Evolutionary conservation across 2,329 filamentous ascomycete species (phyloP).

Genomic region (Xylariaceae sp.): DNA sequence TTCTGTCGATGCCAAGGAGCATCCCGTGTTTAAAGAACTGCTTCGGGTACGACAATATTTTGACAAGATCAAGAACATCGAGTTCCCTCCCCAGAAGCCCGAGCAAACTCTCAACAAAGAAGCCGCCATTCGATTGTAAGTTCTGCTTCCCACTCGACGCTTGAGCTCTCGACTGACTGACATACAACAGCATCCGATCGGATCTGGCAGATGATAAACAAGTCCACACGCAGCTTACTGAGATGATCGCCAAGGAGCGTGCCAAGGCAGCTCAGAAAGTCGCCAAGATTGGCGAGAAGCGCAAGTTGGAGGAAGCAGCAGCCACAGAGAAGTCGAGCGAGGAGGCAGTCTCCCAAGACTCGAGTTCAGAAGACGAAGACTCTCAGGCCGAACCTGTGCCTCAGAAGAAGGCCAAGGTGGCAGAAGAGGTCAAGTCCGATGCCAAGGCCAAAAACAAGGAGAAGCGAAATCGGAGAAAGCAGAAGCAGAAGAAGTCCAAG

Average conservation of each 20-base stretch:
- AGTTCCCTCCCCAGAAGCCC: constrained; percentile 55
- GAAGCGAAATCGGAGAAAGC: constrained; percentile 2
- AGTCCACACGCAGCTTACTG: constrained; percentile 46
- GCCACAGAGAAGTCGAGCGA: constrained; percentile 19
- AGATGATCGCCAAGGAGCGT: constrained; percentile 52
- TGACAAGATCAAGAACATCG: constrained; percentile 76
- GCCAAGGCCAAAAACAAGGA: constrained; percentile 24
- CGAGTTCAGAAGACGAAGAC: constrained; percentile 13
- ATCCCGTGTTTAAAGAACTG: constrained; percentile 81
- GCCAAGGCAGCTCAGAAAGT: constrained; percentile 47
- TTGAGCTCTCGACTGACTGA: constrained; percentile 3
- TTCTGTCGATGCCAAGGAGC: constrained; percentile 73
- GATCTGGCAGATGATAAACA: constrained; percentile 57
- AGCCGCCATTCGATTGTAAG: constrained; percentile 65
- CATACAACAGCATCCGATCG: constrained; percentile 53
- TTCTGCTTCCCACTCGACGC: neutral
- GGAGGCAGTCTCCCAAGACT: constrained; percentile 17
- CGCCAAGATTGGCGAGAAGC: constrained; percentile 32
- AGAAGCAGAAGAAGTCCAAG: constrained; percentile 34
- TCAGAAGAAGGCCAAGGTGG: constrained; percentile 36
- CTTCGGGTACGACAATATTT: constrained; percentile 87
- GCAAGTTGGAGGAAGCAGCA: constrained; percentile 24
- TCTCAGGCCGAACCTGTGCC: constrained; percentile 19
- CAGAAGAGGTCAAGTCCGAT: constrained; percentile 33
- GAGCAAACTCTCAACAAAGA: constrained; percentile 60